Evolutionary conservation across 1,139 yeast genomes (phyloP).

Genomic region (Candida sojae): DNA sequence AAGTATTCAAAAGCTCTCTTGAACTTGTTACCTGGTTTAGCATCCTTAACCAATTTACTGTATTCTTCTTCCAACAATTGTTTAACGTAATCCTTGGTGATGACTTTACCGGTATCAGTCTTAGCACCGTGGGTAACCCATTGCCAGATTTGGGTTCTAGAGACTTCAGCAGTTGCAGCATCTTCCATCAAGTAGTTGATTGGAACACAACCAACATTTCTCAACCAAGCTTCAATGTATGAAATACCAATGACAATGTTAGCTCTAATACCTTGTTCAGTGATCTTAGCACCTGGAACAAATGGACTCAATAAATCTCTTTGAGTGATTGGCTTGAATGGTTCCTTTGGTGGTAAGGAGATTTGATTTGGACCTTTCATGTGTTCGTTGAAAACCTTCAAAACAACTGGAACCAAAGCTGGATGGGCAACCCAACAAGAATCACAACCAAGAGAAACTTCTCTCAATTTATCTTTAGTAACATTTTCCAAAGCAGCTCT

Average conservation of each 20-base stretch:
- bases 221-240: constrained; percentile 83
- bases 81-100: constrained; percentile 59
- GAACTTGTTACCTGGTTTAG: constrained; percentile 56
- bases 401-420: constrained; percentile 72
- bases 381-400: constrained; percentile 75
- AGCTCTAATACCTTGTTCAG: constrained; percentile 73
- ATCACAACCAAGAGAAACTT: constrained; percentile 75
- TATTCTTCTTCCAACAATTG: constrained; percentile 63
- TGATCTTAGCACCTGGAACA: constrained; percentile 63
- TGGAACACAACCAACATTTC: constrained; percentile 80
- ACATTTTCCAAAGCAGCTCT: constrained; percentile 70
- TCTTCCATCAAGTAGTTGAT: constrained; percentile 85
- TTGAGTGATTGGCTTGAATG: constrained; percentile 51
- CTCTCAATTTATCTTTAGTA: constrained; percentile 71
- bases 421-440: constrained; percentile 88
- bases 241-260: constrained; percentile 73
- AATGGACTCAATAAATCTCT: constrained; percentile 70
- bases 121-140: constrained; percentile 77
- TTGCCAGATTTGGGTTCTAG: constrained; percentile 80
- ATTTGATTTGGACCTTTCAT: constrained; percentile 87
- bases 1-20: constrained; percentile 66
- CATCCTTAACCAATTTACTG: constrained; percentile 50
- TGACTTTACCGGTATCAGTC: constrained; percentile 59
- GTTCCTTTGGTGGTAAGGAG: constrained; percentile 54
- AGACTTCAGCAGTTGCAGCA: constrained; percentile 86